Evolutionary conservation across 768 basidiomycete species (phyloP).

Genomic region (Agrocybe praecox): DNA sequence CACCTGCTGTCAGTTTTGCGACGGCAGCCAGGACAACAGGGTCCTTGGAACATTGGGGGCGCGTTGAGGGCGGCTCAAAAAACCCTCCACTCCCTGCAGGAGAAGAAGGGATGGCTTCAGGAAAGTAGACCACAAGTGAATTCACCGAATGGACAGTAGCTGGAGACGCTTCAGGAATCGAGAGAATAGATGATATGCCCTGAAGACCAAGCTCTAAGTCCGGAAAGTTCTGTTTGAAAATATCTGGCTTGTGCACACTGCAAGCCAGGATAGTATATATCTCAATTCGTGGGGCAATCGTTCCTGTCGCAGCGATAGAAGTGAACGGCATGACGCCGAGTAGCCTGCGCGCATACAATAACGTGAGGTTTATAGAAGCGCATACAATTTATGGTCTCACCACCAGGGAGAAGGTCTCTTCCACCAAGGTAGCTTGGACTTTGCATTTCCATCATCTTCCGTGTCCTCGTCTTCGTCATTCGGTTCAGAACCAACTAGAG

Average conservation of each 20-base stretch:
- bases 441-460: slow-evolving; percentile 23
- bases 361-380: neutral
- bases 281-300: slow-evolving; percentile 72
- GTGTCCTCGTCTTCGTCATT: neutral
- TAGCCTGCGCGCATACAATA: slow-evolving; percentile 48
- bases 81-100: slow-evolving; percentile 2
- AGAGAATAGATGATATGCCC: neutral
- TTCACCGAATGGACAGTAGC: neutral
- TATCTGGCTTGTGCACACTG: slow-evolving; percentile 62
- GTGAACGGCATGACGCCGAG: slow-evolving; percentile 54
- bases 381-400: slow-evolving; percentile 39
- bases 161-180: neutral
- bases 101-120: neutral
- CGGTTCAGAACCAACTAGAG: slow-evolving; percentile 10
- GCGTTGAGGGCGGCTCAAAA: slow-evolving; percentile 4
- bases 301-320: slow-evolving; percentile 55
- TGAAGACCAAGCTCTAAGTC: slow-evolving; percentile 12
- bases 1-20: slow-evolving; percentile 65
- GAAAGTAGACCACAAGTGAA: neutral
- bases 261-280: slow-evolving; percentile 77
- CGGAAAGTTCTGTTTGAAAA: slow-evolving; percentile 31
- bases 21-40: slow-evolving; percentile 75
- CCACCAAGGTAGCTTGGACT: slow-evolving; percentile 65
- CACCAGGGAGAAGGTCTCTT: slow-evolving; percentile 73
- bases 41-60: slow-evolving; percentile 58